Conservation (phyloP, 305 asterid species). For the Rubia balearica region DNA sequence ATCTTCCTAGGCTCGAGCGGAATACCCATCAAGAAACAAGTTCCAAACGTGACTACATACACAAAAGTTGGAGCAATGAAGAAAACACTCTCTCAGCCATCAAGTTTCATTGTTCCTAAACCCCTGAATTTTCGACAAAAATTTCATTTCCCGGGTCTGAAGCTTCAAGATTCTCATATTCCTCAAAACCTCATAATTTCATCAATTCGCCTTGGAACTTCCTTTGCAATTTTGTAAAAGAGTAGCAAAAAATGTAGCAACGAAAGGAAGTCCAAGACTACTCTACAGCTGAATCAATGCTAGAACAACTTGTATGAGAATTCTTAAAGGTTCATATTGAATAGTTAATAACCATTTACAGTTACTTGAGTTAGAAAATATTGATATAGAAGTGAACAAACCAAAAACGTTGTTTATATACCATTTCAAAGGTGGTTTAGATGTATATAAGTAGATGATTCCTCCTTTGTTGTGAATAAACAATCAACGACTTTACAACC, state of each 20-base stretch:
- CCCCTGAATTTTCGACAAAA: slow-evolving; percentile 44
- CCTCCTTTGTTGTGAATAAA: no score
- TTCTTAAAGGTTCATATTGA: not conserved
- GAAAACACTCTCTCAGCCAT: slow-evolving; percentile 59
- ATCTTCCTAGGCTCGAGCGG: slow-evolving; percentile 81
- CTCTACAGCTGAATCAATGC: no score
- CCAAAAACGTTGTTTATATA: slow-evolving; percentile 19
- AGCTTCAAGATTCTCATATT: slow-evolving; percentile 84
- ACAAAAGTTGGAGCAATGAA: slow-evolving; percentile 75
- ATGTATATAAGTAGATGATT: no score
- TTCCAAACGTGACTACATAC: slow-evolving; percentile 53
- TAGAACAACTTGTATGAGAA: no score
- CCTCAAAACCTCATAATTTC: slow-evolving; percentile 65
- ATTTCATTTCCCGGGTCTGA: slow-evolving; percentile 83
- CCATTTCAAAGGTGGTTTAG: slow-evolving; percentile 30
- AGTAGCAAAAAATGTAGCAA: slow-evolving; percentile 39
- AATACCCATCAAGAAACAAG: slow-evolving; percentile 59
- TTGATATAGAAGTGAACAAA: no score
- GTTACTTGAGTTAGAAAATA: not conserved
- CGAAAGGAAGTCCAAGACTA: no score
- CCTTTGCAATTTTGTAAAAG: slow-evolving; percentile 48
- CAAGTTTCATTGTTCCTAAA: slow-evolving; percentile 50
- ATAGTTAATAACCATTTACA: not conserved
- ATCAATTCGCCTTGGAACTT: slow-evolving; percentile 53
- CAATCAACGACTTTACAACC: slow-evolving; percentile 25